phyloP scores from a whole-genome alignment of 352 stramenopile genomes.

The Globisporangium iwayamae region DNA sequence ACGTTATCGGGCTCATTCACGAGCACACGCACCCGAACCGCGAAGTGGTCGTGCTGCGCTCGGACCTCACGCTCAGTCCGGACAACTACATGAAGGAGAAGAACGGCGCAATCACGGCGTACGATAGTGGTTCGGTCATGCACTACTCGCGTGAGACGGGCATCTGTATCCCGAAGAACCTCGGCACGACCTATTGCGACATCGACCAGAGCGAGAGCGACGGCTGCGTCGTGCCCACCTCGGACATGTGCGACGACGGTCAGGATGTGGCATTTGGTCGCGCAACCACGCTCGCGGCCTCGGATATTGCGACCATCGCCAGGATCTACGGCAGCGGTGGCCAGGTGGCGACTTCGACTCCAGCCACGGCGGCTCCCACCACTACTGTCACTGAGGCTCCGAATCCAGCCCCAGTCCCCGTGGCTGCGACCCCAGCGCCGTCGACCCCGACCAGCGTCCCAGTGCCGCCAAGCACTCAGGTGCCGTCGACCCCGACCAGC shows the following conservation, averaged over 20 bases:
- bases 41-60: slow-evolving; percentile 40
- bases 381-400: not conserved
- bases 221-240: slow-evolving; percentile 20
- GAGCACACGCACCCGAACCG: slow-evolving; percentile 46
- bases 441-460: not conserved
- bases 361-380: not conserved
- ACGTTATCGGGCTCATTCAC: slow-evolving; percentile 41
- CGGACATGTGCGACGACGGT: slow-evolving; percentile 14
- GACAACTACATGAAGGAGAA: slow-evolving; percentile 50
- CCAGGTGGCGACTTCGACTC: not conserved
- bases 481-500: not conserved
- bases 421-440: not conserved
- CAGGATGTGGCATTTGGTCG: slow-evolving; percentile 12
- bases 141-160: slow-evolving; percentile 39
- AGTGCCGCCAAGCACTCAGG: slow-evolving; percentile 1
- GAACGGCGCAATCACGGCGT: slow-evolving; percentile 21
- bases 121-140: slow-evolving; percentile 42
- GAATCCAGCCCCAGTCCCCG: not conserved
- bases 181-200: slow-evolving; percentile 30
- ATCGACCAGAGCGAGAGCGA: slow-evolving; percentile 30
- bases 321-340: slow-evolving; percentile 18
- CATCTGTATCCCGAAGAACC: slow-evolving; percentile 34
- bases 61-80: slow-evolving; percentile 35
- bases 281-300: slow-evolving; percentile 12
- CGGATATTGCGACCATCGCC: slow-evolving; percentile 23